Evolutionary conservation across 2,329 filamentous ascomycete genomes (phyloP).

Genomic region (Fusarium mundagurra): DNA sequence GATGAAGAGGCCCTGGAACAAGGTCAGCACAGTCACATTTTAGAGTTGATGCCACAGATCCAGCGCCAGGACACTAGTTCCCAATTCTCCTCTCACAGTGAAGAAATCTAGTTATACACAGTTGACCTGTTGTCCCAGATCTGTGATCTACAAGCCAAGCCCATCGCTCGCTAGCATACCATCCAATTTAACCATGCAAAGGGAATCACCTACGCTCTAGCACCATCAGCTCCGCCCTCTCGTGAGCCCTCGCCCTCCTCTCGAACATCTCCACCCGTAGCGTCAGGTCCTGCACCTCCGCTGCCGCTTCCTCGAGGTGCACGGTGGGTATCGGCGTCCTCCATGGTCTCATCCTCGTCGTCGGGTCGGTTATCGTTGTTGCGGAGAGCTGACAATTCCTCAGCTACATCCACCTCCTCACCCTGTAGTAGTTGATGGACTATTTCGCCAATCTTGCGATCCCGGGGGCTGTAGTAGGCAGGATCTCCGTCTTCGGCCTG

Average conservation of each 20-base stretch:
- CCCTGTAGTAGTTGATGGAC: conserved; percentile 87
- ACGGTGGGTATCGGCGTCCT: conserved; percentile 74
- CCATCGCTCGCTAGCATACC: conserved; percentile 36
- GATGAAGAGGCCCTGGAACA: conserved; percentile 66
- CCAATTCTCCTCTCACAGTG: conserved; percentile 43
- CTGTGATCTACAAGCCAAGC: conserved; percentile 34
- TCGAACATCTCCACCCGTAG: conserved; percentile 90
- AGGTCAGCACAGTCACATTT: conserved; percentile 55
- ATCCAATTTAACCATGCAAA: conserved; percentile 43
- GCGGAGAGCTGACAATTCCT: conserved; percentile 74
- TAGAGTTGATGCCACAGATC: conserved; percentile 32
- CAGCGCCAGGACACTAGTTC: conserved; percentile 41
- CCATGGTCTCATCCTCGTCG: conserved; percentile 62
- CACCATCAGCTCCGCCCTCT: conserved; percentile 95
- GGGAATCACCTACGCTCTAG: conserved; percentile 92
- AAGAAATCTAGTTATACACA: conserved; percentile 49
- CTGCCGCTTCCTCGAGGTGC: conserved; percentile 68
- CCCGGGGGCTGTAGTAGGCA: conserved; percentile 84
- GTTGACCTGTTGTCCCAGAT: conserved; percentile 40
- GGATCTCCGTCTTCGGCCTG: conserved; percentile 75
- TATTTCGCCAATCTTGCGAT: conserved; percentile 87
- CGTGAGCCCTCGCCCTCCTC: conserved; percentile 88
- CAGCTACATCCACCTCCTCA: conserved; percentile 82
- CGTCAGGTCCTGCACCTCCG: conserved; percentile 85
- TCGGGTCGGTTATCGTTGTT: conserved; percentile 60